Percentiles rank a stretch among this genome's conserved stretches.
phyloP scores from a whole-genome alignment of 2,329 filamentous ascomycete species.

The Epichloe gansuensis region DNA sequence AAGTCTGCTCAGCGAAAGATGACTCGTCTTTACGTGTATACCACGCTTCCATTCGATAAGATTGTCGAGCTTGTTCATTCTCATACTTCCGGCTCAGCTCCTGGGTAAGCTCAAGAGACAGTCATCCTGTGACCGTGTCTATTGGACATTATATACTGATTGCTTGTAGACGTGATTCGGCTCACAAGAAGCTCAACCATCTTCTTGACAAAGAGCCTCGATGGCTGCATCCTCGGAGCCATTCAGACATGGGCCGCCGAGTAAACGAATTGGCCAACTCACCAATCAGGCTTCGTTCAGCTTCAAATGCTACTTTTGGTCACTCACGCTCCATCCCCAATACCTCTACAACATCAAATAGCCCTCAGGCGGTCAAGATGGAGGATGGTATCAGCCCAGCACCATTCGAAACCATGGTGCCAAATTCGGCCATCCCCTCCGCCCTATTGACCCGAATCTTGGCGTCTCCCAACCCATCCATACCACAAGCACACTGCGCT shows the following conservation, averaged over 20 bases:
- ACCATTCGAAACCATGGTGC: background rate
- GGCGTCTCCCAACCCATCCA: background rate
- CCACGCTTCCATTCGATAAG: constrained; percentile 36
- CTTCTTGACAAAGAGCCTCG: constrained; percentile 46
- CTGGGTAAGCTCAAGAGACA: constrained; percentile 27
- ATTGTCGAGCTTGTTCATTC: constrained; percentile 36
- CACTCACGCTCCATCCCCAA: background rate
- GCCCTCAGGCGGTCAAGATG: background rate
- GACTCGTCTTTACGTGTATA: constrained; percentile 43
- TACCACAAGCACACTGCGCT: background rate
- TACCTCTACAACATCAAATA: constrained; percentile 3
- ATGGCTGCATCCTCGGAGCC: constrained; percentile 39
- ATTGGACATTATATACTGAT: background rate
- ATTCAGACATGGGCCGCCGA: constrained; percentile 38
- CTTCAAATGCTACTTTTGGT: background rate
- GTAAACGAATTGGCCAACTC: constrained; percentile 31
- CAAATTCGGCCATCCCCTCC: background rate
- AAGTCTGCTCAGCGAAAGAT: constrained; percentile 38
- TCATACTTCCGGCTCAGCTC: constrained; percentile 27
- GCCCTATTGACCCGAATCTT: background rate
- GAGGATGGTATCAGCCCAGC: constrained; percentile 5
- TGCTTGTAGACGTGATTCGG: constrained; percentile 38
- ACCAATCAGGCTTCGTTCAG: constrained; percentile 16
- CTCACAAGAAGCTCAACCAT: constrained; percentile 43
- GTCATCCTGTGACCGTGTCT: background rate